A percentile compares a stretch with the other conserved stretches of the same genome.
Evolutionary conservation across 1,284 basidiomycete species (phyloP).

Genomic region (Ustilago esculenta): DNA sequence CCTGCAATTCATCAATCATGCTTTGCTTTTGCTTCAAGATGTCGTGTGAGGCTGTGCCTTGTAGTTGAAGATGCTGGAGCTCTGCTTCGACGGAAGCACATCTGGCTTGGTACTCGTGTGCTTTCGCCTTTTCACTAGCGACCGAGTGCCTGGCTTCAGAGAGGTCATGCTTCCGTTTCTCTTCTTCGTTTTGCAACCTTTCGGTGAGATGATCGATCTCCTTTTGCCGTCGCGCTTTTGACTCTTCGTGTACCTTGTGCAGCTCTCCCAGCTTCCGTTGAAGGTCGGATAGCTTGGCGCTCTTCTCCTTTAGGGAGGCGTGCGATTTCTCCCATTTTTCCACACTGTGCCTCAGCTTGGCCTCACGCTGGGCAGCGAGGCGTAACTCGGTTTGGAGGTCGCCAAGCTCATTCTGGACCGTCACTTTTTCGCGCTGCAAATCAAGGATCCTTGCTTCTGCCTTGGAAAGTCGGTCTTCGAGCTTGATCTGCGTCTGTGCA

Average conservation of each 20-base stretch:
- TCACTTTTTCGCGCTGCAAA: conserved; percentile 26
- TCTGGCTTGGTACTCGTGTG: conserved; percentile 9
- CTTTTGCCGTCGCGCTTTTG: conserved; percentile 35
- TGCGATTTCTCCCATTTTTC: conserved; percentile 46
- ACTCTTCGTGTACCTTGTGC: conserved; percentile 41
- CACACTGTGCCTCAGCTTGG: conserved; percentile 36
- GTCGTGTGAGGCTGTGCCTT: conserved; percentile 16
- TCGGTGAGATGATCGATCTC: conserved; percentile 35
- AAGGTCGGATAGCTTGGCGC: conserved; percentile 22
- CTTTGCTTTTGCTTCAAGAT: conserved; percentile 14
- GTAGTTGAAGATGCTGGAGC: conserved; percentile 11
- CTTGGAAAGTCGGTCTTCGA: conserved; percentile 32
- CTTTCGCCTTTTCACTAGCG: conserved; percentile 13
- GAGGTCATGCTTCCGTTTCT: conserved; percentile 17
- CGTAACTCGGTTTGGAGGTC: conserved; percentile 46
- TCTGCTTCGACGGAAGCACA: conserved; percentile 2
- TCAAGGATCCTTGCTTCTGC: conserved; percentile 32
- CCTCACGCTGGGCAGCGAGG: conserved; percentile 42
- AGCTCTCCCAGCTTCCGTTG: conserved; percentile 38
- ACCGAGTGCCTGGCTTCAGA: conserved; percentile 12
- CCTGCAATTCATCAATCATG: conserved; percentile 28
- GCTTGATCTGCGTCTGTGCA: conserved; percentile 26
- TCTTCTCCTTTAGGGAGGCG: conserved; percentile 41
- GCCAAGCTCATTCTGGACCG: conserved; percentile 32
- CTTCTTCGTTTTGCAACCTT: conserved; percentile 22